Evolutionary conservation across 768 basidiomycete genomes (phyloP), one percentile per base, ranked within the genome.

Genomic region (Aureoboletus auriporus): DNA sequence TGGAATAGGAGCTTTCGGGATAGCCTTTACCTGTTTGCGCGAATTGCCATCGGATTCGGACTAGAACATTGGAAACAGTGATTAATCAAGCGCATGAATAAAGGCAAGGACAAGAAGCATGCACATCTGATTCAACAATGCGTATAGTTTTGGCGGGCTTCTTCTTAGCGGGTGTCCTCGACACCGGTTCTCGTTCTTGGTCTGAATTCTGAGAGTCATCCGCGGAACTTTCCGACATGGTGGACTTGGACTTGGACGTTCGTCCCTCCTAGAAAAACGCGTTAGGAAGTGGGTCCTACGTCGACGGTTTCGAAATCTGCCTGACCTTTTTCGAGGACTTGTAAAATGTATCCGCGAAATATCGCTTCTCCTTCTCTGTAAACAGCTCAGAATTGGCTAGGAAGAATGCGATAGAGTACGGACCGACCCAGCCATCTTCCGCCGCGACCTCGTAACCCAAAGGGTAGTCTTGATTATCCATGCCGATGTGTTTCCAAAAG

Each of bases 401-500:
- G 27, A 23, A 38, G n/a, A 28, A 9, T 11, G 8, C 5, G 27
- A 20, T 10, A 35, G 23, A 45, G 40, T 8, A 58, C 59, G 51
- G 42, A 86, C 86, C 63, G 17, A 87, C 87, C 84, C 85, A 88
- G 12, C 65, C 62, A 10, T 69, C 54, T 0, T 60, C 57, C 13
- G 84, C 77, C n/a, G 58, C 35, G 11, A 75, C 61, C 12, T 64
- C 65, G 39, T 76, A 67, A 8, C 80, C 83, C 29, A 72, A 49
- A 9, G 53, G 38, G 63, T 84, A 84, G 56, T 84, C 81, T 0
- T 72, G 42, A 44, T 84, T 60, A 49, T 86, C 82, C 14, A 62
- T 61, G 1, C 84, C 84, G 16, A 87, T 55, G 44, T 83, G 73
- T 6, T 64, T 59, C 82, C 82, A 84, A 60, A 89, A 89, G 52